These are phyloP conservation scores for Sarocladium oryzae DNA, from an alignment of 2,329 filamentous ascomycete genomes.

Conservation along the genomic window DNA sequence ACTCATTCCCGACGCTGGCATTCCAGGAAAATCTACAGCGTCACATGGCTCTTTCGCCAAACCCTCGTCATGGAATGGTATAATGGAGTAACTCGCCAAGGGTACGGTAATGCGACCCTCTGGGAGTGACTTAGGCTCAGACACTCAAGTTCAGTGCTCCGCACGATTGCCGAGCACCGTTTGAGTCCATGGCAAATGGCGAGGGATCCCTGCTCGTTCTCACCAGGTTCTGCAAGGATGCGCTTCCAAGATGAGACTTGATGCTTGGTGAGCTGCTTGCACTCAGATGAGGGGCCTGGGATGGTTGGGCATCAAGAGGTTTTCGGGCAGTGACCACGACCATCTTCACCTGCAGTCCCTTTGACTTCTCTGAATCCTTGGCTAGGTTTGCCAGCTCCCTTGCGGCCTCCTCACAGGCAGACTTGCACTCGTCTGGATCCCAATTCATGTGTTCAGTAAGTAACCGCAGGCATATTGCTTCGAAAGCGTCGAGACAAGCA, in stretches of 20 bases:
- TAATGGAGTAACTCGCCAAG: too few species aligned
- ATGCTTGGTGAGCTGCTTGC: conserved; percentile 1
- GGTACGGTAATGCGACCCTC: too few species aligned
- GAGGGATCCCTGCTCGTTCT: conserved; percentile 1
- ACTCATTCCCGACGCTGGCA: too few species aligned
- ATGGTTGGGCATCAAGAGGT: conserved; percentile 27
- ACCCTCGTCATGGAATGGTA: too few species aligned
- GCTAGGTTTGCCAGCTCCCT: conserved; percentile 43
- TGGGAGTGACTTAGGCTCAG: too few species aligned
- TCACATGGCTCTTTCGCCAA: background rate
- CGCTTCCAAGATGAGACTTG: background rate
- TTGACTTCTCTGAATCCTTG: conserved; percentile 35
- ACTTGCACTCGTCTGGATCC: conserved; percentile 41
- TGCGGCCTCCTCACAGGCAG: conserved; percentile 39
- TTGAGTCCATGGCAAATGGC: conserved; percentile 1
- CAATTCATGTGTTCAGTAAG: conserved; percentile 48
- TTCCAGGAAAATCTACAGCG: too few species aligned
- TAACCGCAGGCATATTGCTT: conserved; percentile 41
- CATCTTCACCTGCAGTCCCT: conserved; percentile 39
- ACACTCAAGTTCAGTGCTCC: background rate
- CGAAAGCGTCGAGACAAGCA: conserved; percentile 42
- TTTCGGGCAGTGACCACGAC: conserved; percentile 45
- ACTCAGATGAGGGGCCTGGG: background rate
- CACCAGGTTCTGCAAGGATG: background rate
- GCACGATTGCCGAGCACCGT: background rate